Evolutionary conservation across 2,329 filamentous ascomycete genomes (phyloP), one percentile per base, ranked within the genome.

Genomic region (Botrytis elliptica): DNA sequence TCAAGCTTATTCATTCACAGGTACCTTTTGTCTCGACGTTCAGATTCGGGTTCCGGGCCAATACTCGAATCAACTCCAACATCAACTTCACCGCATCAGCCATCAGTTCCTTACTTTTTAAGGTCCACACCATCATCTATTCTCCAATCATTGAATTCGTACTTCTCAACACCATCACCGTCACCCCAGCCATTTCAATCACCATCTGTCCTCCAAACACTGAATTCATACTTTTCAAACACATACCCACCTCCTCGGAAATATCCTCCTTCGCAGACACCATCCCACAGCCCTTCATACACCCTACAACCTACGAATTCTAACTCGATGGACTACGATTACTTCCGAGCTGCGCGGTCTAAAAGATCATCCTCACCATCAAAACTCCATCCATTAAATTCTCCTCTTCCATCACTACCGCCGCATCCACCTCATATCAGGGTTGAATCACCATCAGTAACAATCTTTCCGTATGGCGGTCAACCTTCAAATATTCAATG

Each of bases 171-270:
- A 4, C 46, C 65, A 1, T 46, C 62, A 12, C 25, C 16, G 3
- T 29, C 14, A 0, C 10, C 18, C n/a, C 62, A 33, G 40, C 8
- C 40, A 22, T 46, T n/a, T 22, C 16, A 22, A 22, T 46, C n/a
- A 33, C 40, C 40, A 22, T 65, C 62, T 33, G 12, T 29, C 22
- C 36, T 68, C 16, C 46, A 40, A 40, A 22, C 16, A 25, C 25
- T 68, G 8, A 68, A 68, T 55, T 8, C 46, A 14, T 68, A 68
- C 8, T 68, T 68, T 40, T 29, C 65, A n/a, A 55, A 55, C 20
- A 29, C 46, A 55, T 29, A 14, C n/a, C 36, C 46, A n/a, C 65
- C 65, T 29, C 46, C 46, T 55, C 22, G 36, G 3, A 55, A 55
- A 55, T 55, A 55, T 40, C 3, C 36, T 22, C 36, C 9, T 68